Conservation (phyloP, 164 flowering plant genomes). For the Liriodendron chinense region DNA sequence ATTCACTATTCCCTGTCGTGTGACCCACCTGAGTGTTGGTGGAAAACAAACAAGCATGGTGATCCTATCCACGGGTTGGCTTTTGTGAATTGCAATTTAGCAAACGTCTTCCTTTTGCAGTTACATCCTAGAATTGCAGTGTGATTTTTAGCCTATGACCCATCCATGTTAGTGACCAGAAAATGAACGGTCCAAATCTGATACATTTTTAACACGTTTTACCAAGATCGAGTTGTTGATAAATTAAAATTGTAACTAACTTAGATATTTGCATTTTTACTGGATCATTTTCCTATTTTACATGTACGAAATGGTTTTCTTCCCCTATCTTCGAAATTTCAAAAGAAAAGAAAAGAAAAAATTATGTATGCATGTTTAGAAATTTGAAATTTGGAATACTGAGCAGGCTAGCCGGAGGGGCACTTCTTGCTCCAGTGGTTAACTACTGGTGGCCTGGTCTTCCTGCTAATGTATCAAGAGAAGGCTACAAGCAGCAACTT, state of each 20-base stretch:
- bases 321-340: background rate
- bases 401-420: conserved; percentile 78
- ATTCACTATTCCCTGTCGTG: too few species aligned
- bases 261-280: background rate
- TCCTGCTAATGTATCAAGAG: conserved; percentile 62
- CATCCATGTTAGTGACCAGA: too few species aligned
- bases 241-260: background rate
- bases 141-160: too few species aligned
- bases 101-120: too few species aligned
- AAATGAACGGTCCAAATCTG: background rate
- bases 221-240: background rate
- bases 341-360: too few species aligned
- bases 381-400: background rate
- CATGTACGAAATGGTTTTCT: background rate
- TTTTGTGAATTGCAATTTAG: too few species aligned
- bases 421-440: conserved; percentile 65
- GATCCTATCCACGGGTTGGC: too few species aligned
- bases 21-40: too few species aligned
- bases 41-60: too few species aligned
- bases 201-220: background rate
- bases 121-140: too few species aligned
- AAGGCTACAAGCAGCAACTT: conserved; percentile 42
- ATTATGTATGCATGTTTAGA: background rate
- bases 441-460: conserved; percentile 89
- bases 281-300: background rate